Evolutionary conservation across 352 stramenopile species (phyloP).

Genomic region (Lagenidium sp.): DNA sequence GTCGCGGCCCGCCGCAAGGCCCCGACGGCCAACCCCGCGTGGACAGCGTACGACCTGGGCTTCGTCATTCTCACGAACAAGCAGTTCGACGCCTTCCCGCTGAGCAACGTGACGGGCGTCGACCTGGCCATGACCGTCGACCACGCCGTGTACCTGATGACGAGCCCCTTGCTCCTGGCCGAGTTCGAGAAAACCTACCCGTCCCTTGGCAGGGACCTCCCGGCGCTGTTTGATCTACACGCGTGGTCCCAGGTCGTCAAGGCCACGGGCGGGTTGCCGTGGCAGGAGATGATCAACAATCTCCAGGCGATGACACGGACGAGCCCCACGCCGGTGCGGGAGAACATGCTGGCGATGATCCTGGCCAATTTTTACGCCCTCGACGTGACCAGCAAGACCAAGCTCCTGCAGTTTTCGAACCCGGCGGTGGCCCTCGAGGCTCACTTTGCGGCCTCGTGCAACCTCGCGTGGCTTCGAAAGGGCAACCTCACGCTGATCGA

Average conservation of each 20-base stretch:
- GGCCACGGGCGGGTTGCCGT: not conserved
- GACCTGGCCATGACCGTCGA: constrained; percentile 5
- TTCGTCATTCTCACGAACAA: constrained; percentile 2
- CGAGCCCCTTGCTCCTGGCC: not conserved
- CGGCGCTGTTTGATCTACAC: constrained; percentile 3
- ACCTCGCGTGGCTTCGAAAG: constrained; percentile 1
- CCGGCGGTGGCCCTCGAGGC: not conserved
- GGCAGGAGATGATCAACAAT: constrained; percentile 1
- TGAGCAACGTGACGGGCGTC: not conserved
- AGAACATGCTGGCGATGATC: constrained; percentile 2
- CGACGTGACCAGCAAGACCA: not conserved
- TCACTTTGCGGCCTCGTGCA: constrained; percentile 8
- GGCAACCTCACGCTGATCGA: not conserved
- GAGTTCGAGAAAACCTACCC: constrained; percentile 2
- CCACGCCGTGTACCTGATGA: constrained; percentile 3
- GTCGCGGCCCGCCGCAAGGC: not conserved
- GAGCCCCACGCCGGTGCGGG: not conserved
- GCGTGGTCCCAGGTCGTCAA: constrained; percentile 1
- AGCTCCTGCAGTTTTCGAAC: not conserved
- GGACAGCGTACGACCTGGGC: constrained; percentile 4
- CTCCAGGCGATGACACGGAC: not conserved
- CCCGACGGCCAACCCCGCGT: not conserved
- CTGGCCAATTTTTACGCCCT: not conserved
- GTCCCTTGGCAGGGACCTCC: not conserved
- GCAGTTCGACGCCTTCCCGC: constrained; percentile 1